Percentiles rank a stretch among this genome's conserved stretches.
Evolutionary conservation across 306 rosid genomes (phyloP).

Genomic region (Dalbergia cultrata): DNA sequence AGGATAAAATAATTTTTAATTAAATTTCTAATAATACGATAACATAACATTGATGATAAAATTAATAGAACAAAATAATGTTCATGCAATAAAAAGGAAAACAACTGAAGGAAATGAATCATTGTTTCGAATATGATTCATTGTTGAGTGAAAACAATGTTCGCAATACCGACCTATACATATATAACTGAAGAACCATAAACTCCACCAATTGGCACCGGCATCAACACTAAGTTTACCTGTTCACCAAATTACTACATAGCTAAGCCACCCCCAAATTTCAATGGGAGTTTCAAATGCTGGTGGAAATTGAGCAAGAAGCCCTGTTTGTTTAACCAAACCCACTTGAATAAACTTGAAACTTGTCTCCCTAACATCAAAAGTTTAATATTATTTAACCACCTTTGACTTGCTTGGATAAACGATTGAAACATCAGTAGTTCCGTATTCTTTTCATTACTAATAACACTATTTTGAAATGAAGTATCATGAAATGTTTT

Average conservation of each 20-base stretch:
- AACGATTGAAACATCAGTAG: background rate
- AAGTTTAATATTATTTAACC: constrained; percentile 28
- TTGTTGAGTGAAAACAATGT: background rate
- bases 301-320: constrained; percentile 5
- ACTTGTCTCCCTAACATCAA: constrained; percentile 29
- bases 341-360: constrained; percentile 20
- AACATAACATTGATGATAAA: background rate
- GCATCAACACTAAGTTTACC: background rate
- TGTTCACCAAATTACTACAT: constrained; percentile 18
- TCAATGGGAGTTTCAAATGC: background rate
- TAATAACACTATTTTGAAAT: too few relatives aligned
- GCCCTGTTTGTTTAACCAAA: constrained; percentile 15
- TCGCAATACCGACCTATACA: background rate
- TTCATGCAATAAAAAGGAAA: too few relatives aligned
- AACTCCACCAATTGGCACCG: background rate
- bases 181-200: background rate
- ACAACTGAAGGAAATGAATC: too few relatives aligned
- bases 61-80: too few relatives aligned
- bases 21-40: too few relatives aligned
- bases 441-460: background rate
- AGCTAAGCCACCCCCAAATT: constrained; percentile 17
- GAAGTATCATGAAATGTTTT: background rate
- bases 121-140: background rate
- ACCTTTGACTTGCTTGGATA: constrained; percentile 36
- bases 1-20: background rate